A percentile compares a stretch with the other conserved stretches of the same genome.
phyloP scores from a whole-genome alignment of 441 rosid genomes.

The Erysimum cheiri region DNA sequence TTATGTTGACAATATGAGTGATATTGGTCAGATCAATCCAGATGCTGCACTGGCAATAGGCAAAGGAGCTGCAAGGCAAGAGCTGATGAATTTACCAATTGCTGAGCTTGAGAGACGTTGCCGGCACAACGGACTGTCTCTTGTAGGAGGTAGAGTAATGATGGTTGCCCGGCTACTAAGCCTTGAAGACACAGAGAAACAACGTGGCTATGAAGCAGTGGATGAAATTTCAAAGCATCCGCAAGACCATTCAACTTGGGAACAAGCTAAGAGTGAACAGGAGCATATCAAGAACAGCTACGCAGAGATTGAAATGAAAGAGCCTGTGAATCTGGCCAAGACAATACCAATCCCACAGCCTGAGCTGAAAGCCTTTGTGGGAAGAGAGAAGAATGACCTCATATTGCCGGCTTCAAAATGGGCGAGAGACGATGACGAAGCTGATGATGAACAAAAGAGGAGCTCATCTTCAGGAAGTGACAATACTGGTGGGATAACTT shows the following conservation, averaged over 20 bases:
- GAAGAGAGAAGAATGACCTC: constrained; percentile 80
- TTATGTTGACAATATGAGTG: constrained; percentile 52
- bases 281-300: constrained; percentile 55
- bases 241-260: constrained; percentile 58
- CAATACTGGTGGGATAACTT: constrained; percentile 67
- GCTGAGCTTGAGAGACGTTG: constrained; percentile 98
- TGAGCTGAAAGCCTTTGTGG: constrained; percentile 66
- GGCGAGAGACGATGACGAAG: constrained; percentile 94
- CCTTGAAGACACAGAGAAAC: constrained; percentile 97
- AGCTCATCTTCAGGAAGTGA: constrained; percentile 97
- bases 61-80: constrained; percentile 91
- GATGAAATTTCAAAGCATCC: constrained; percentile 73
- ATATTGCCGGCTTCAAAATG: constrained; percentile 93
- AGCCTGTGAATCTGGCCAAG: constrained; percentile 52
- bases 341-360: constrained; percentile 69
- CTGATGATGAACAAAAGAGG: constrained; percentile 84
- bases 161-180: constrained; percentile 96
- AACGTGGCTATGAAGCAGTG: constrained; percentile 82
- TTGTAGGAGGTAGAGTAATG: constrained; percentile 95
- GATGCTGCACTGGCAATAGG: constrained; percentile 98
- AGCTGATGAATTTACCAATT: constrained; percentile 90
- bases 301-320: constrained; percentile 59
- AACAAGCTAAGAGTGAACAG: constrained; percentile 58
- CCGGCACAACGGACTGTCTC: constrained; percentile 97
- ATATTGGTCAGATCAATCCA: constrained; percentile 63